These are phyloP conservation scores for Paramecium sexaurelia DNA, from an alignment of 73 alveolate genomes.

Conservation along the genomic window DNA sequence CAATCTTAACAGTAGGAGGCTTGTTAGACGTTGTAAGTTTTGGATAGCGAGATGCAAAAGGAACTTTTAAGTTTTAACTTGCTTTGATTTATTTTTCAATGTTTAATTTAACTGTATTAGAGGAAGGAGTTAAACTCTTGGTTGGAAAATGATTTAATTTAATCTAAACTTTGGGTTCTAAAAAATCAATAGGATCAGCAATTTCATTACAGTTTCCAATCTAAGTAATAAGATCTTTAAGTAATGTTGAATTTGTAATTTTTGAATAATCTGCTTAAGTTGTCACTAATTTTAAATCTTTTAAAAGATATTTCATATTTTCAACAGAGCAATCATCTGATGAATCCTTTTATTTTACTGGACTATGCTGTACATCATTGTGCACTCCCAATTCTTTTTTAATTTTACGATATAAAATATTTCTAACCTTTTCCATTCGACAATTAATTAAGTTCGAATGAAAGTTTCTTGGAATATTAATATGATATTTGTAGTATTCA, in stretches of 20 bases:
- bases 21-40: background rate
- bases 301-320: conserved; percentile 19
- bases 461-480: conserved; percentile 31
- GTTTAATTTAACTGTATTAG: background rate
- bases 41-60: conserved; percentile 9
- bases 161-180: background rate
- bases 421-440: background rate
- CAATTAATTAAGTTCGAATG: background rate
- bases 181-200: background rate
- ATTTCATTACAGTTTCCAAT: conserved; percentile 14
- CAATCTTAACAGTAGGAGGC: background rate
- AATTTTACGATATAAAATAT: background rate
- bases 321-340: conserved; percentile 51
- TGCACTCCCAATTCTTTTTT: conserved; percentile 40
- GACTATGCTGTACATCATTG: background rate
- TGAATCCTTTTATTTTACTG: background rate
- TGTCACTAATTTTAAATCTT: conserved; percentile 18
- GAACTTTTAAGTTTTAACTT: background rate
- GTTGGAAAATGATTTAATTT: background rate
- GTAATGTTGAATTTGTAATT: conserved; percentile 41
- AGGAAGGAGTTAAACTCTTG: background rate
- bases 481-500: conserved; percentile 49
- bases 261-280: conserved; percentile 32
- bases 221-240: conserved; percentile 13
- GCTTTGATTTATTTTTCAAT: background rate